phyloP scores from a whole-genome alignment of 108 stramenopile species.

The Conticribra weissflogii region DNA sequence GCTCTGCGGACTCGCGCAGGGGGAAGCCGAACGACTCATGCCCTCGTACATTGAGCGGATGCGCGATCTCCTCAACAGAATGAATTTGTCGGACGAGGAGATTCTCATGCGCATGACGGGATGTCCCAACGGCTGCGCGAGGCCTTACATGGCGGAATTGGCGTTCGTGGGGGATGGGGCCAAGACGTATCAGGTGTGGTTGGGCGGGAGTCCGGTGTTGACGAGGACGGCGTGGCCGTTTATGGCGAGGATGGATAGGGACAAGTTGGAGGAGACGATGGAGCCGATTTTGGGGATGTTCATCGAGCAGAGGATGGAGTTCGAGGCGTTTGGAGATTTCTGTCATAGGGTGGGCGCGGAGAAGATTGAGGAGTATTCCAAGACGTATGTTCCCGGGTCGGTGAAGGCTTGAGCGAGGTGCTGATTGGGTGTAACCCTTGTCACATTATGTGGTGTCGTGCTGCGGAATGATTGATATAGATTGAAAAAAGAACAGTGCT shows the following conservation, averaged over 20 bases:
- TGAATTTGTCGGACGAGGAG: slow-evolving; percentile 90
- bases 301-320: slow-evolving; percentile 74
- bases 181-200: slow-evolving; percentile 93
- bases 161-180: slow-evolving; percentile 97
- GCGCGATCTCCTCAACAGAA: slow-evolving; percentile 78
- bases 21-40: slow-evolving; percentile 96
- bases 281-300: slow-evolving; percentile 93
- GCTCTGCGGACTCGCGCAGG: slow-evolving; percentile 96
- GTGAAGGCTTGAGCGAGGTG: slow-evolving; percentile 35
- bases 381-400: slow-evolving; percentile 46
- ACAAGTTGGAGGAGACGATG: slow-evolving; percentile 80
- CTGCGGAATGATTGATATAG: too few relatives aligned
- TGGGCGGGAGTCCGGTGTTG: slow-evolving; percentile 94
- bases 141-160: slow-evolving; percentile 99
- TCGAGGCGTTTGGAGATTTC: slow-evolving; percentile 94
- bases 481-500: too few relatives aligned
- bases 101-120: slow-evolving; percentile 98
- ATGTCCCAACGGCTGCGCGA: slow-evolving; percentile 98
- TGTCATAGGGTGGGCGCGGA: slow-evolving; percentile 84
- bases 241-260: slow-evolving; percentile 86
- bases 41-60: slow-evolving; percentile 90
- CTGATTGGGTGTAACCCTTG: not conserved
- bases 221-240: slow-evolving; percentile 92
- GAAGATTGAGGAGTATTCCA: slow-evolving; percentile 69
- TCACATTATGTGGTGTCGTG: too few relatives aligned